Conservation (phyloP, 345 rosid genomes). For the sweet orange (Citrus sinensis) region DNA sequence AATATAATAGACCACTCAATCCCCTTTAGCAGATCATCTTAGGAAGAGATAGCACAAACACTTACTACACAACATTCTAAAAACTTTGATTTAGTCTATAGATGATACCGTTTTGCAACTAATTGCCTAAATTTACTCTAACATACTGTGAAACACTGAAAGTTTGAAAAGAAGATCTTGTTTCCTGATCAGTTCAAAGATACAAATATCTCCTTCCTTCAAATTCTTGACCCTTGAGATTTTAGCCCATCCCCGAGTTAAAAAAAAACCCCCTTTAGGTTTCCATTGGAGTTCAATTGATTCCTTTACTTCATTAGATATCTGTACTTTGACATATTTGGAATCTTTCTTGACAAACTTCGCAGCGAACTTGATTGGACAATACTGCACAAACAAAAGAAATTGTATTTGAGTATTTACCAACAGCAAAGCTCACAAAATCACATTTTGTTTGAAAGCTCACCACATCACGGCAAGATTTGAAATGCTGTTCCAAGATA, state of each 20-base stretch:
- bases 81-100: no score
- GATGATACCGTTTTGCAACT: not conserved
- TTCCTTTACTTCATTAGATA: not conserved
- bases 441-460: not conserved
- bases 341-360: not conserved
- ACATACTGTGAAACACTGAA: not conserved
- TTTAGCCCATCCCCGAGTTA: not conserved
- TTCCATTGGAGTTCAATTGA: not conserved
- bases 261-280: not conserved
- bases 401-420: not conserved
- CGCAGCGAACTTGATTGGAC: not conserved
- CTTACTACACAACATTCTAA: no score
- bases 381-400: slow-evolving; percentile 11
- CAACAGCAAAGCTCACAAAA: not conserved
- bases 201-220: slow-evolving; percentile 8
- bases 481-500: slow-evolving; percentile 13
- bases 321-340: not conserved
- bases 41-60: no score
- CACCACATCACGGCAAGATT: not conserved
- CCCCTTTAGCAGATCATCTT: no score
- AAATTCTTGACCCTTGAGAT: not conserved
- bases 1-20: no score
- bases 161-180: not conserved
- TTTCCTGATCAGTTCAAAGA: not conserved
- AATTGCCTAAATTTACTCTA: not conserved